Evolutionary conservation across 768 basidiomycete species (phyloP).

Genomic region (Pisolithus albus): DNA sequence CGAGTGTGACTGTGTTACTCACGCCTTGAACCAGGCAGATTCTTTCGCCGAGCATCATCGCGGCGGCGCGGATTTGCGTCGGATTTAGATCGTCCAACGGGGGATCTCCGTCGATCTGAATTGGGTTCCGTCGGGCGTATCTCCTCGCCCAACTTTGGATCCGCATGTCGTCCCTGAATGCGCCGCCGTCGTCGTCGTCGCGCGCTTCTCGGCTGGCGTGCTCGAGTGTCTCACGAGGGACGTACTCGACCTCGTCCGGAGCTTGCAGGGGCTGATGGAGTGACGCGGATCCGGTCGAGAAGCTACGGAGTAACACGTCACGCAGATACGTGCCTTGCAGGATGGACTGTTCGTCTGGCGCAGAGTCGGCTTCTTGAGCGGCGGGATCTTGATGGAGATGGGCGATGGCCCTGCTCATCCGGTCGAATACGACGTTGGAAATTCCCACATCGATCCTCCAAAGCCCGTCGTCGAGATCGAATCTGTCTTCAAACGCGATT

Average conservation of each 20-base stretch:
- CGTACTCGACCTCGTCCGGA: conserved; percentile 34
- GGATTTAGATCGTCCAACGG: conserved; percentile 54
- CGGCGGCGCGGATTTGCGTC: conserved; percentile 78
- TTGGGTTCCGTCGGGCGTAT: conserved; percentile 51
- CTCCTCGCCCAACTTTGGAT: conserved; percentile 80
- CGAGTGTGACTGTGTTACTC: conserved; percentile 20
- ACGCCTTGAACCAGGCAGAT: conserved; percentile 86
- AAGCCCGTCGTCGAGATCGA: conserved; percentile 34
- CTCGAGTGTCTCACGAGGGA: conserved; percentile 32
- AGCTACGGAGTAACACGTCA: conserved; percentile 60
- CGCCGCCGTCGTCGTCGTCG: conserved; percentile 39
- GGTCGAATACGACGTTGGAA: conserved; percentile 56
- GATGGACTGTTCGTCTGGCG: conserved; percentile 41
- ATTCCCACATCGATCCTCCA: conserved; percentile 72
- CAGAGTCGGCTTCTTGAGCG: conserved; percentile 29
- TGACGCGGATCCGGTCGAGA: conserved; percentile 28
- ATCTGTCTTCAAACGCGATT: conserved; percentile 50
- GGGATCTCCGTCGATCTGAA: conserved; percentile 76
- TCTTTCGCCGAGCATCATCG: conserved; percentile 76
- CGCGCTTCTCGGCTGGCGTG: conserved; percentile 25
- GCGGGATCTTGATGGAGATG: conserved; percentile 50
- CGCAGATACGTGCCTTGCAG: conserved; percentile 68
- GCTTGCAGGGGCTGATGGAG: conserved; percentile 30
- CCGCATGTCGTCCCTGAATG: conserved; percentile 64
- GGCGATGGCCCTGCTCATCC: conserved; percentile 64